Base-by-base conservation (phyloP, 768 basidiomycete species). In the Suillus bovinus region DNA sequence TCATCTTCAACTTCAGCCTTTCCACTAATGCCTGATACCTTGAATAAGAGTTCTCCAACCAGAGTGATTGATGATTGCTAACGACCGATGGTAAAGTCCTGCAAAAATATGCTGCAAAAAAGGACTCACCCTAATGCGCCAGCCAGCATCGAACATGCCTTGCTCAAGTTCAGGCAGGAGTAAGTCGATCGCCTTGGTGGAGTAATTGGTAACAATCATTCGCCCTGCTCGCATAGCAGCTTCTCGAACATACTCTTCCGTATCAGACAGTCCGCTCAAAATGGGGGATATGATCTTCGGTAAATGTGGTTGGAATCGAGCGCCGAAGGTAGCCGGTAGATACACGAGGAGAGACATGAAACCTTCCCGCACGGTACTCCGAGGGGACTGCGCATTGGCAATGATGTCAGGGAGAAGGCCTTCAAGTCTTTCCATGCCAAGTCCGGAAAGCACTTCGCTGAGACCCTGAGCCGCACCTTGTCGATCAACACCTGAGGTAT, bases 211-310 rank as follows among this genome's bases (percentile, higher is more conserved):
- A 66, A 99, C 92, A 66, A 99, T 90, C 94, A 99, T 99, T 65
- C 97, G 83, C 61, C 96, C 96, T n/a, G 96, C 96, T 39, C 93
- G 86, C 96, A 99, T 98, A 5, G 96, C 95, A 13, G 96, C 96
- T 65, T 99, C 96, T 29, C 96, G 84, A 11, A 99, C 97, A 70
- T 91, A 94, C 77, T 98, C 97, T 68, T 97, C 96, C 8, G 87
- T 80, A 70, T 99, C 96, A 0, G 96, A 89, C 41, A 99, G 79
- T 64, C 97, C 97, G 50, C 86, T 86, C 38, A 99, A 81, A 66
- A 99, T 96, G 0, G 96, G 96, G 11, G 90, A 79, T 47, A 99
- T 92, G 71, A 99, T 96, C 75, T 94, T 92, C 8, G 94, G 91
- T 10, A 99, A 80, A 77, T 99, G 96, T 1, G 96, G 96, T 66